Evolutionary conservation across 352 stramenopile genomes (phyloP), one percentile per base, ranked within the genome.

Genomic region (Globisporangium rhizosaccharum): DNA sequence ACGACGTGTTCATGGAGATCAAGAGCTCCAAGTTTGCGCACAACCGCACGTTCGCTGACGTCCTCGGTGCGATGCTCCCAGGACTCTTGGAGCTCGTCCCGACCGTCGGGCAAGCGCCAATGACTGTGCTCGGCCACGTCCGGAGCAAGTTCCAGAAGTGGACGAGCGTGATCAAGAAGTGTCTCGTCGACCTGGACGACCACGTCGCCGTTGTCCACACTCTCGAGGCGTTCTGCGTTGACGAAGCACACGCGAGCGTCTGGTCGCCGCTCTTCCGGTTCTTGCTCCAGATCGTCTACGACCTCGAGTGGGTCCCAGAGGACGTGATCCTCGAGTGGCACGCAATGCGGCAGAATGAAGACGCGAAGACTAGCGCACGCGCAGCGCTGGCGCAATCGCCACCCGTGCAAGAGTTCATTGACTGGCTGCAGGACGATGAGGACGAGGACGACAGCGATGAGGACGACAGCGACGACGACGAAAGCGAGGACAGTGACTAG

Each of bases 11-110:
- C 61, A 88, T 97, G 73, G 89, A 97, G 72, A 97, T 97, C 67
- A 96, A 96, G 78, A 92, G 86, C 57, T 97, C 90, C 68, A 97
- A 97, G 68, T 96, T 96, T 67, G 86, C 89, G n/a, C 87, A 97
- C 70, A 97, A 97, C 70, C 72, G 83, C 10, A 78, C 82, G 58
- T 93, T 94, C 52, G 73, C 76, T 25, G 83, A 92, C 41, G 87
- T 92, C 39, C 76, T 96, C 50, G 68, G 70, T 23, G 86, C 82
- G 28, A 88, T 96, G 54, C 33, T 96, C 11, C 78, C 85, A 2
- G 82, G 78, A 14, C 66, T 95, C 20, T 45, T 92, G 58, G 84
- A 90, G 52, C 61, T 84, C 48, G 74, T 94, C 52, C 59, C 79
- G 36, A 82, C 76, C 7, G 61, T 66, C 5, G 76, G 73, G 3